Base-by-base conservation (phyloP, 371 early-diverging fungal genomes). In the Apophysomyces variabilis region DNA sequence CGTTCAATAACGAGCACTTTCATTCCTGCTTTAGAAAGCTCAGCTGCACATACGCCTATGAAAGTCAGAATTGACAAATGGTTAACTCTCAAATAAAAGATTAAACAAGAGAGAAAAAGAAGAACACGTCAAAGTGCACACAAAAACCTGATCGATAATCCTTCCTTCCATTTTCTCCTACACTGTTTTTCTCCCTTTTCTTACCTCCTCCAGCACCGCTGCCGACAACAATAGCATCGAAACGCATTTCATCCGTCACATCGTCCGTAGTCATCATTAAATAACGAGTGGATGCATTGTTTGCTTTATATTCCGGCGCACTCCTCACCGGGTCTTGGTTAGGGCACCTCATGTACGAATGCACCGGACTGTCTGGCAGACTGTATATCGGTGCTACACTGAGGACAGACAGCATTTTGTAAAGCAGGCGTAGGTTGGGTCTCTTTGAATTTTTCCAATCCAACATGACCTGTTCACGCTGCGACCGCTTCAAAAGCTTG, bases 1-100 rank as follows among this genome's bases (percentile, higher is more conserved):
- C 90, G 90, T 67, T 93, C 93, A 45, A 90, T 74, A 26, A 93
- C 88, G 7, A 93, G 46, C 0, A 93, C 92, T 4, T 74, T 74
- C 59, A 84, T 73, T 1, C 92, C 93, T 1, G 84, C 85, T 62
- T 76, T 60, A 7, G 92, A 70, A 9, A 92, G 77, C 43, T 87
- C 78, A 6, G 87, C 88, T 8, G 92, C 93, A 44, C 77, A 74
- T 3, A 90, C 86, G 8, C 76, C 69, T 68, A 8, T 16, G 8
- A 50, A 50, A 50, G 21, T 9, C 16, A 50, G 9, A 5, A n/a
- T 7, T 14, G 7, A 11, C 18, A 6, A 36, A 12, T 38, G 35
- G 43, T 56, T 11, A 32, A 26, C 26, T 46, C 44, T 26, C 11
- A 62, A 32, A 62, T 7, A 59, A 36, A 26, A n/a, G 32, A 26